Base-by-base conservation (phyloP, 306 rosid genomes). In the Carpinus fangiana region DNA sequence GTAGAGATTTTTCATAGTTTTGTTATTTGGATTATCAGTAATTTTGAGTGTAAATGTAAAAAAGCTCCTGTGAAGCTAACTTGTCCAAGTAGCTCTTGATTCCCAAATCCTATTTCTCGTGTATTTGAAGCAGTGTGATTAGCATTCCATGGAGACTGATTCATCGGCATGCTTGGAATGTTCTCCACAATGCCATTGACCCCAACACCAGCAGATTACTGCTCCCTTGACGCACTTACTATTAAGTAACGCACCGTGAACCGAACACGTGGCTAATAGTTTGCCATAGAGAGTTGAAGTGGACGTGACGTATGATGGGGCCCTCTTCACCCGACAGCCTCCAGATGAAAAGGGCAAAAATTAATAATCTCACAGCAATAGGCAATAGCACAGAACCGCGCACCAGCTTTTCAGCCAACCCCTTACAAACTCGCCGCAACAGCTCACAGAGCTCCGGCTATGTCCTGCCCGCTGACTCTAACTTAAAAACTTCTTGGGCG, bases 361-460 rank as follows among this genome's bases (percentile, higher is more conserved):
- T 53, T 14, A 21, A 8, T 67, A 20, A 8, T 0, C 66, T 52
- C 54, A 65, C 54, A 34, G 45, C 45, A 50, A 54, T 21, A 14
- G 73, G 45, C 45, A 50, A 53, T 21, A 14, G 73, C 43, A 41
- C 60, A 46, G 43, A 21, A 31, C 60, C 9, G 12, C n/a, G 10
- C 76, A 57, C 6, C 8, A 45, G n/a, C 21, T 38, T 12, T 12
- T 47, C 59, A 9, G 50, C 57, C 59, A 9, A 26, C 16, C 43
- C 57, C 1, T 18, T 3, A 8, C 72, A n/a, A 38, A 41, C 4
- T 73, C 52, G 80, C 74, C 75, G 82, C 84, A 34, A 84, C 81
- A 70, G 57, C 72, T 12, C n/a, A 70, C 47, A 28, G 7, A 47
- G 89, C 86, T 86, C 89, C 76, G 85, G 79, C 80, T 46, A 86